phyloP scores from a whole-genome alignment of 805 yeast genomes.

The Kluyveromyces aestuarii region DNA sequence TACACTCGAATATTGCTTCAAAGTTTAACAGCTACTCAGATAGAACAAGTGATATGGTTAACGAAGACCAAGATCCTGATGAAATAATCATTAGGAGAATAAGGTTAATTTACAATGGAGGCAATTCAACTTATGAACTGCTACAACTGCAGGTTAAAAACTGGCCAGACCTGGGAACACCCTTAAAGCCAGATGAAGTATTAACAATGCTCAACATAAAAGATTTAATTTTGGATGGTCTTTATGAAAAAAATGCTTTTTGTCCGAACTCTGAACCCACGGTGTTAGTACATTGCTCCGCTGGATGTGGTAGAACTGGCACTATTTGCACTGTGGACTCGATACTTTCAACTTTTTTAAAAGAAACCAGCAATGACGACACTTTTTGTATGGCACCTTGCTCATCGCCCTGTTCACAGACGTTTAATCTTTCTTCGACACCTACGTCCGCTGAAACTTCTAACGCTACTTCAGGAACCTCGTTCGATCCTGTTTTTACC shows the following conservation, averaged over 20 bases:
- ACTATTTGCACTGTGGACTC: slow-evolving; percentile 71
- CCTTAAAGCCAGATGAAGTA: slow-evolving; percentile 47
- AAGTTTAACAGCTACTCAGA: not conserved
- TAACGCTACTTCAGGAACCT: not conserved
- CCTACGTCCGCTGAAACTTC: not conserved
- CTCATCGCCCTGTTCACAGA: not conserved
- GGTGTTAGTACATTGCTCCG: slow-evolving; percentile 81
- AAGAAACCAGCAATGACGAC: slow-evolving; percentile 8
- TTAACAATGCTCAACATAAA: slow-evolving; percentile 44
- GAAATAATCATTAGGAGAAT: slow-evolving; percentile 30
- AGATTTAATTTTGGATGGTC: slow-evolving; percentile 31
- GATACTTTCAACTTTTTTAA: slow-evolving; percentile 32
- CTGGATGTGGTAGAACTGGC: slow-evolving; percentile 97
- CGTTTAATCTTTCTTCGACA: not conserved
- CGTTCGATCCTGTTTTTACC: slow-evolving; percentile 48
- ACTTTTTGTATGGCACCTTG: not conserved
- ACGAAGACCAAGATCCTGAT: slow-evolving; percentile 16
- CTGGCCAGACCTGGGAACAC: slow-evolving; percentile 80
- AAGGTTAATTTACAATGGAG: slow-evolving; percentile 28
- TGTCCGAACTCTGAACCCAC: slow-evolving; percentile 34
- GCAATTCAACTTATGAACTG: slow-evolving; percentile 34
- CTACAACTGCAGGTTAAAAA: slow-evolving; percentile 66
- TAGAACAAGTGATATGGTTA: slow-evolving; percentile 4
- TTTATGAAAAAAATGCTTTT: slow-evolving; percentile 9
- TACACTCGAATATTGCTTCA: not conserved